Evolutionary conservation across 192 early-diverging fungal genomes (phyloP), one percentile per base, ranked within the genome.

Genomic region (Coemansia sp.): DNA sequence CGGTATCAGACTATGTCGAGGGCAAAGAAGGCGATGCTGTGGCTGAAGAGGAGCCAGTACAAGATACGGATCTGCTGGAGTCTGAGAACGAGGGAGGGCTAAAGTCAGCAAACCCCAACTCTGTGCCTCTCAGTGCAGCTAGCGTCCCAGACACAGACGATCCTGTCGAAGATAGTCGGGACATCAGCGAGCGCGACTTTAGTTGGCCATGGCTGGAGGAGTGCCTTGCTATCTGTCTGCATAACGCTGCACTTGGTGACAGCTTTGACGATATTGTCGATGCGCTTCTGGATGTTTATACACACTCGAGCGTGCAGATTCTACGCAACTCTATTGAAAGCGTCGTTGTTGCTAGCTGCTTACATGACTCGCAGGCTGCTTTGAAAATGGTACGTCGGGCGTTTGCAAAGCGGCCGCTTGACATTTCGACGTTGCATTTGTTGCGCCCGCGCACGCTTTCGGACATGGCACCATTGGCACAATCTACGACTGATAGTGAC

Each of bases 251-350:
- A 1, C 18, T 30, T 0, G 33, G 7, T 13, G 30, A 55, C 3
- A 17, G 27, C 0, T 43, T 52, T 9, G 22, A 23, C 6, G 71
- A 74, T 28, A 52, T 64, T 6, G 34, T 74, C 15, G 64, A 67
- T 41, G 71, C 64, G 9, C 42, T 74, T 18, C 47, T 67, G 6
- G 71, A 74, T n/a, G 56, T 67, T 10, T 74, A 74, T n/a, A 67
- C 64, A 4, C 53, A 51, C 30, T 42, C 46, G 4, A 67, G 71
- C 34, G 29, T 55, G 9, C 46, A 23, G n/a, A 35, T 45, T 18
- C 35, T 74, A 44, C 71, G 71, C 3, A 34, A 46, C 20, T 45
- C 64, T 14, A 59, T 74, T 4, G 52, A 58, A n/a, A 58, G 51
- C 5, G 55, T 59, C 3, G 17, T 59, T 0, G 38, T 46, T 1